Percentiles rank a stretch among this genome's conserved stretches.
Conservation (phyloP, 2,329 filamentous ascomycete species). For the Neofusicoccum kwambonambiense region DNA sequence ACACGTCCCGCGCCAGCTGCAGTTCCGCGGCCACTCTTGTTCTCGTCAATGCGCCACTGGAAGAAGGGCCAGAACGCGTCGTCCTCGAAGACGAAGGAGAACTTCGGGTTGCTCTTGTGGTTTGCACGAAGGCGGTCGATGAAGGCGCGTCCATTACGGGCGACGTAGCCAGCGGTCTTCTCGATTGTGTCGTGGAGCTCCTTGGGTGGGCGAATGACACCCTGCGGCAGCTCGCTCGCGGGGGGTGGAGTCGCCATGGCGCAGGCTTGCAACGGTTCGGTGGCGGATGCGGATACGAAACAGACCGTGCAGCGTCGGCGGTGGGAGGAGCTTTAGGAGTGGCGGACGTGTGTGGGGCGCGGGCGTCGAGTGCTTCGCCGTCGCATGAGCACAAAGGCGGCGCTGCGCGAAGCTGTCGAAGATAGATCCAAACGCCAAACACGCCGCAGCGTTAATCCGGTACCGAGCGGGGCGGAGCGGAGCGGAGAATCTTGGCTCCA, state of each 20-base stretch:
- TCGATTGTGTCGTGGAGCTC: slow-evolving; percentile 84
- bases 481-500: too few species aligned
- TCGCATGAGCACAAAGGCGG: background rate
- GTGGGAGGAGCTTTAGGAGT: background rate
- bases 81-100: slow-evolving; percentile 76
- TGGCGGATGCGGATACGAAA: background rate
- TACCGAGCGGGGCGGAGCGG: too few species aligned
- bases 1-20: slow-evolving; percentile 72
- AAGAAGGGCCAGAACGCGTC: slow-evolving; percentile 91
- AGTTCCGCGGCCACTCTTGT: slow-evolving; percentile 79
- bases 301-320: background rate
- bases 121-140: slow-evolving; percentile 85
- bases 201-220: slow-evolving; percentile 79
- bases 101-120: slow-evolving; percentile 81
- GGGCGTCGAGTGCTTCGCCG: background rate
- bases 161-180: slow-evolving; percentile 92
- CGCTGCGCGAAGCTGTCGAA: background rate
- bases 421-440: background rate
- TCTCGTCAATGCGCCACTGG: slow-evolving; percentile 83
- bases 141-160: slow-evolving; percentile 64
- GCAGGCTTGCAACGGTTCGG: background rate
- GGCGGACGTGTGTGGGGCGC: background rate
- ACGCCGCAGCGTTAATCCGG: background rate
- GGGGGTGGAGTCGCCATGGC: background rate
- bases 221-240: slow-evolving; percentile 51